These are phyloP conservation scores for Epichloe gansuensis DNA, from an alignment of 2,329 filamentous ascomycete genomes.

Conservation along the genomic window DNA sequence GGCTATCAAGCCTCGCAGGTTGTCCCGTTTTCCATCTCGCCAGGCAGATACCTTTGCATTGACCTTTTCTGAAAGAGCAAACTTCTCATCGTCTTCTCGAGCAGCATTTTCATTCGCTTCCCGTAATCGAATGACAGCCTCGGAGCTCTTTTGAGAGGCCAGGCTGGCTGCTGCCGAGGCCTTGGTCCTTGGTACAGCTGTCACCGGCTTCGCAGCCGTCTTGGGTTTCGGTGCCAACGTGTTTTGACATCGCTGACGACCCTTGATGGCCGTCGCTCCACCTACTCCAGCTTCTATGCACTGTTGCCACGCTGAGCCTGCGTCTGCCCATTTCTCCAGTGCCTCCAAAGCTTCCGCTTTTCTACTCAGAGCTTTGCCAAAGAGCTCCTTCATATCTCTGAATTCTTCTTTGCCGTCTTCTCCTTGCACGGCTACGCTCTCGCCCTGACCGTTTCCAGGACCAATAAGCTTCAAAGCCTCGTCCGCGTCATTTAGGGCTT, in stretches of 20 bases:
- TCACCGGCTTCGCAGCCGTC: conserved; percentile 22
- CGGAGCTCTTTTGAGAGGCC: conserved; percentile 42
- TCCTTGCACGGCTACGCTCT: conserved; percentile 58
- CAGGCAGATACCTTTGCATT: conserved; percentile 67
- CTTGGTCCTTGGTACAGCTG: conserved; percentile 33
- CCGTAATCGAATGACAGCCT: conserved; percentile 70
- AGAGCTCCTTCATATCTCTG: conserved; percentile 87
- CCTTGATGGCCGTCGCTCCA: conserved; percentile 71
- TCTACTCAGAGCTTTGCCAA: conserved; percentile 81
- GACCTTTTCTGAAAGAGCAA: conserved; percentile 74
- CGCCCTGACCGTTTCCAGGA: conserved; percentile 60
- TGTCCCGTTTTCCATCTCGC: conserved; percentile 87
- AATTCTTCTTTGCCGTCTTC: conserved; percentile 43
- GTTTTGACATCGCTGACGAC: conserved; percentile 79
- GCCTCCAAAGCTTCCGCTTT: conserved; percentile 94
- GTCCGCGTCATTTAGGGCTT: conserved; percentile 75
- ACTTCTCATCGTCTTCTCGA: conserved; percentile 80
- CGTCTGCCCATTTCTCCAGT: conserved; percentile 87
- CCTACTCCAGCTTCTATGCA: conserved; percentile 78
- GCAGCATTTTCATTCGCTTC: conserved; percentile 78
- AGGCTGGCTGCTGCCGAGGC: conserved; percentile 27
- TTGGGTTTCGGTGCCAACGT: conserved; percentile 61
- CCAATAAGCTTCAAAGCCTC: conserved; percentile 70
- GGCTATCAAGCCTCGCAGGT: conserved; percentile 73
- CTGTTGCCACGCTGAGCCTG: conserved; percentile 63